Percentiles rank a stretch among this genome's conserved stretches.
Conservation (phyloP, 176 grass and related monocot genomes). For the Eragrostis nindensis region DNA sequence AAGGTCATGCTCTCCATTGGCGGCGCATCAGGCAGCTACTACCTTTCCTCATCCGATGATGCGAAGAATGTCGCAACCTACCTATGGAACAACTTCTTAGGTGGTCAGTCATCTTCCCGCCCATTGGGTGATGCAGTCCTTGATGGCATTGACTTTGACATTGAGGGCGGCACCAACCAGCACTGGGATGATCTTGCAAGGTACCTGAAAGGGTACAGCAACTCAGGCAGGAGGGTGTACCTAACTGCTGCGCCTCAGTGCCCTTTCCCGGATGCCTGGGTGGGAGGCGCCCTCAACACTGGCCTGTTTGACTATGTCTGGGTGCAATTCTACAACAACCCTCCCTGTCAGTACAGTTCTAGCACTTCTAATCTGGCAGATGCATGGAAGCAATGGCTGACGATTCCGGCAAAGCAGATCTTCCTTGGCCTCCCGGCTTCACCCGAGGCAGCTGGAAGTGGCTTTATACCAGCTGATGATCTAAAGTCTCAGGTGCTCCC, state of each 20-base stretch:
- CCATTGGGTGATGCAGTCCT: constrained; percentile 44
- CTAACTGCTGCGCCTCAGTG: constrained; percentile 56
- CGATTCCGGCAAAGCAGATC: constrained; percentile 38
- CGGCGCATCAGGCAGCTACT: constrained; percentile 40
- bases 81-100: constrained; percentile 57
- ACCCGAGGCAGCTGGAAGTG: constrained; percentile 52
- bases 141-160: constrained; percentile 61
- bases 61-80: constrained; percentile 37
- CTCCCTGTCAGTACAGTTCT: constrained; percentile 48
- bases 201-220: constrained; percentile 55
- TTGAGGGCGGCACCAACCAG: constrained; percentile 55
- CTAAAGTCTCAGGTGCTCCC: constrained; percentile 60
- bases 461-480: constrained; percentile 57
- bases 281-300: constrained; percentile 47
- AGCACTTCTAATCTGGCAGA: constrained; percentile 27
- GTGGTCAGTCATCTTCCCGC: constrained; percentile 42
- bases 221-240: constrained; percentile 43
- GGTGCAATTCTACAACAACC: constrained; percentile 57
- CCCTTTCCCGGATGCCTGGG: constrained; percentile 56
- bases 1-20: constrained; percentile 73
- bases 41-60: constrained; percentile 34
- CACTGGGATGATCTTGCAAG: constrained; percentile 71
- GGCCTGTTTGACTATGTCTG: constrained; percentile 53
- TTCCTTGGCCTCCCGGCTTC: constrained; percentile 61
- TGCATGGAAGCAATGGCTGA: constrained; percentile 59